Evolutionary conservation across 331 rosid species (phyloP).

Genomic region (Prunus yedoensis): DNA sequence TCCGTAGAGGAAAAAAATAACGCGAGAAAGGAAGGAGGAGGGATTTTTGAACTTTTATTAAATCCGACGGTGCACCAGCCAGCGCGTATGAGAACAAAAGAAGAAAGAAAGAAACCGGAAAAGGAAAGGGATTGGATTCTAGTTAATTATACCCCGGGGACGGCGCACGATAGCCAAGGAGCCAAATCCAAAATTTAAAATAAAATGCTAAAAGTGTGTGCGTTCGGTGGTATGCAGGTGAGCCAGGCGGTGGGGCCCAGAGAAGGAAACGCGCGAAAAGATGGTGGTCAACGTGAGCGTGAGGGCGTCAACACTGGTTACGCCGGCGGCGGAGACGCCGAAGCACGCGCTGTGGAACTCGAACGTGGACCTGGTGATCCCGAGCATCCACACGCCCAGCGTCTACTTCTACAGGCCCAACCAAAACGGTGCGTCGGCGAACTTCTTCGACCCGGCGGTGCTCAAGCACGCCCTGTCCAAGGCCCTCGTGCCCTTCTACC

Average conservation of each 20-base stretch:
- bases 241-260: neutral
- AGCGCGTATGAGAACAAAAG: no score
- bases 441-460: constrained; percentile 28
- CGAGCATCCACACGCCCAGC: constrained; percentile 46
- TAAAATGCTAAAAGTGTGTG: neutral
- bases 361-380: constrained; percentile 48
- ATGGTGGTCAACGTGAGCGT: constrained; percentile 42
- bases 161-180: neutral
- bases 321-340: constrained; percentile 49
- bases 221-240: neutral
- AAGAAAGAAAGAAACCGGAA: no score
- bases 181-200: neutral
- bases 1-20: neutral
- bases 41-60: neutral
- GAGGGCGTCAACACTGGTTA: constrained; percentile 53
- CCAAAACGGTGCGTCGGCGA: neutral
- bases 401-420: constrained; percentile 35
- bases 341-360: constrained; percentile 45
- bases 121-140: no score
- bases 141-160: neutral
- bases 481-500: constrained; percentile 37
- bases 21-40: neutral
- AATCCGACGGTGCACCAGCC: neutral
- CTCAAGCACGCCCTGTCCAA: constrained; percentile 38
- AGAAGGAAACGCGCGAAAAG: neutral